These are phyloP conservation scores for Arachis hypogaea DNA, from an alignment of 306 rosid genomes.

Conservation along the genomic window DNA sequence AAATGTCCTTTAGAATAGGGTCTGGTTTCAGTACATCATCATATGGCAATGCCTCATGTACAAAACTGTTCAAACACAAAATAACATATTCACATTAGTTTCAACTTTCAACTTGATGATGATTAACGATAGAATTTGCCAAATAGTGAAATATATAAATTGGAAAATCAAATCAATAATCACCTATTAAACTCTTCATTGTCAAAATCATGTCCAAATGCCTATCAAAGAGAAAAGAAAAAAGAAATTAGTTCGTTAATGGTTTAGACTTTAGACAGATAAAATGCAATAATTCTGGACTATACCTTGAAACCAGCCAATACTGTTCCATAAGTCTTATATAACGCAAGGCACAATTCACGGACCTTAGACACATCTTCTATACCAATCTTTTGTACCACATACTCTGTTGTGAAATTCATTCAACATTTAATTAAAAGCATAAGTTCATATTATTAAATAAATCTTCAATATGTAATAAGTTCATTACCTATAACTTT, in stretches of 20 bases:
- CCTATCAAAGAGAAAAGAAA: slow-evolving; percentile 47
- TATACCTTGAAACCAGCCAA: not conserved
- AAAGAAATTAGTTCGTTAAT: not conserved
- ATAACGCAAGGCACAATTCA: not conserved
- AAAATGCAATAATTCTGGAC: not conserved
- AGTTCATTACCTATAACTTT: not conserved
- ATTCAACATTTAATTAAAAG: not conserved
- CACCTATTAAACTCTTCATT: slow-evolving; percentile 78
- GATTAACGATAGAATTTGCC: slow-evolving; percentile 2
- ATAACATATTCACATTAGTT: not conserved
- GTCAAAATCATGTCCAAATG: slow-evolving; percentile 71
- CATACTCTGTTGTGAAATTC: not conserved
- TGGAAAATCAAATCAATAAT: slow-evolving; percentile 15
- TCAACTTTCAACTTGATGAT: not conserved
- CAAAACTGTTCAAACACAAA: slow-evolving; percentile 52
- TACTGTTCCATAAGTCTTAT: not conserved
- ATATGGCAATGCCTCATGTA: slow-evolving; percentile 88
- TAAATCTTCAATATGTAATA: not conserved
- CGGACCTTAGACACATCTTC: not conserved
- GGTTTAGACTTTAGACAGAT: not conserved
- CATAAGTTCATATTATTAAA: not conserved
- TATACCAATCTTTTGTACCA: not conserved
- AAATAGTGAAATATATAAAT: not conserved
- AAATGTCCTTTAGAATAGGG: slow-evolving; percentile 68
- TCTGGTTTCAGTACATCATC: slow-evolving; percentile 71